Conservation (phyloP, 257 asterid genomes). For the Capsicum pubescens region DNA sequence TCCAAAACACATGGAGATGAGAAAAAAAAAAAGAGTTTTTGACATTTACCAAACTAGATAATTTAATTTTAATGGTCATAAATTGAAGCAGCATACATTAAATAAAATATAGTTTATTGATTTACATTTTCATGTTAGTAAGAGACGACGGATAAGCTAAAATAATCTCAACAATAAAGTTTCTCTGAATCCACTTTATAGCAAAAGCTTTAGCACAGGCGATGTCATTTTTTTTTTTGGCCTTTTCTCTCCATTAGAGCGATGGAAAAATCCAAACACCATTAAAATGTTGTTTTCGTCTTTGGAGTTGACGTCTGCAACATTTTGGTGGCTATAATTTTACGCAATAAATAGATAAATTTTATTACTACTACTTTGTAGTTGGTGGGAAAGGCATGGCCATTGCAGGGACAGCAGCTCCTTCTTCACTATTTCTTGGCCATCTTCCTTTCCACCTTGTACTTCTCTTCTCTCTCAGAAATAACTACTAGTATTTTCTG, state of each 20-base stretch:
- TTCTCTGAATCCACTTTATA: no score
- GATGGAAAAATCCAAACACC: background rate
- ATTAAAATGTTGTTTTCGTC: background rate
- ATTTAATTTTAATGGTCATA: background rate
- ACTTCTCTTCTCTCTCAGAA: background rate
- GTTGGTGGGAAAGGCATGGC: constrained; percentile 17
- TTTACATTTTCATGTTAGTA: no score
- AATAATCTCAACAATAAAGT: no score
- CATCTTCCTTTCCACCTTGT: constrained; percentile 49
- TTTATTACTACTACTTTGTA: background rate
- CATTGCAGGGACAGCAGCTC: constrained; percentile 62
- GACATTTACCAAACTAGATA: background rate
- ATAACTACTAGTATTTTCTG: no score
- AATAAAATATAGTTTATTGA: no score
- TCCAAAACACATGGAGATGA: background rate
- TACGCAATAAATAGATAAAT: background rate
- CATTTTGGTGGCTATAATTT: constrained; percentile 7
- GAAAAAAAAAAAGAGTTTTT: background rate
- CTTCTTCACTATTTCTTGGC: constrained; percentile 69
- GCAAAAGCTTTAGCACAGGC: no score
- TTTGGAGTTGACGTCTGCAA: background rate
- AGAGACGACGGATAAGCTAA: no score
- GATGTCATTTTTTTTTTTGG: no score
- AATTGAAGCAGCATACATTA: no score
- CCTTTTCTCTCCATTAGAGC: background rate